Evolutionary conservation across 768 basidiomycete genomes (phyloP).

Genomic region (Lactarius psammicola): DNA sequence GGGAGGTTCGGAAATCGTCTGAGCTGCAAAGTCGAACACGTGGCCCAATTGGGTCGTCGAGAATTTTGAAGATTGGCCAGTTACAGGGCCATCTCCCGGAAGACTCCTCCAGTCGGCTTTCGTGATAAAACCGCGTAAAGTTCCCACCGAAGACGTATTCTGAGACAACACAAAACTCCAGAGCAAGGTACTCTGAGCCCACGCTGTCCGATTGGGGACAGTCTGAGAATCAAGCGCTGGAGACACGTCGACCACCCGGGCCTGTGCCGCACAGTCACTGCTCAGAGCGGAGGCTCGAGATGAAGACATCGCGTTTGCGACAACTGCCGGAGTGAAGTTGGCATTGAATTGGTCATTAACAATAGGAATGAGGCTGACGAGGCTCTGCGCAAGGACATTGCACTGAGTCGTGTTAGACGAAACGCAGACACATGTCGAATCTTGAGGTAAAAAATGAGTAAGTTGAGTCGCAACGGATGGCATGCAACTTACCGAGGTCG

Average conservation of each 20-base stretch:
- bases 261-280: conserved; percentile 52
- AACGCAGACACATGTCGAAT: conserved; percentile 62
- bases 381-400: conserved; percentile 51
- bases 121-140: conserved; percentile 48
- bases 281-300: conserved; percentile 45
- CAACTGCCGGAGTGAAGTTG: conserved; percentile 44
- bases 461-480: not conserved
- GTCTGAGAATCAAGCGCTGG: conserved; percentile 40
- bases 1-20: conserved; percentile 45
- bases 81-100: conserved; percentile 42
- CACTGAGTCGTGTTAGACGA: conserved; percentile 54
- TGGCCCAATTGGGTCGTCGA: conserved; percentile 49
- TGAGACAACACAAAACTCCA: conserved; percentile 58
- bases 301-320: conserved; percentile 52
- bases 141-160: conserved; percentile 40
- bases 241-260: conserved; percentile 53
- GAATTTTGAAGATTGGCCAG: conserved; percentile 37
- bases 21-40: conserved; percentile 58
- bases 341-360: conserved; percentile 48
- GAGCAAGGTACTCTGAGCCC: conserved; percentile 58
- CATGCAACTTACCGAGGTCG: conserved; percentile 48
- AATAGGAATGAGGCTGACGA: conserved; percentile 49
- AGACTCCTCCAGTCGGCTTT: conserved; percentile 50
- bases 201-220: conserved; percentile 51
- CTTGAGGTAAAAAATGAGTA: conserved; percentile 36